Conservation (phyloP, 352 stramenopile species). For the Phytophthora fragariaefolia region DNA sequence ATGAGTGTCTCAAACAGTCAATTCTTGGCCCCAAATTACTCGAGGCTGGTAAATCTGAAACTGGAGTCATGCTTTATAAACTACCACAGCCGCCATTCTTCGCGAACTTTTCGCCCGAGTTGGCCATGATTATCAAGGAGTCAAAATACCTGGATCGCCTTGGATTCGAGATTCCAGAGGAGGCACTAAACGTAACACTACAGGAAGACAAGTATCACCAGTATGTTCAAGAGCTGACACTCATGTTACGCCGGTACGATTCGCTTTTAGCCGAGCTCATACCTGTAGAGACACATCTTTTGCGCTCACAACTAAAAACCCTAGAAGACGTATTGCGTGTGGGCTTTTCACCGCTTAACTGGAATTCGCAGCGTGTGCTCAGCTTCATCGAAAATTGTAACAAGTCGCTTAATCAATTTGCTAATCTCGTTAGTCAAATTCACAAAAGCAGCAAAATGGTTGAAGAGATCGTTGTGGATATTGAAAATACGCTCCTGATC, state of each 20-base stretch:
- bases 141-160: slow-evolving; percentile 96
- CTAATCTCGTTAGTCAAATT: slow-evolving; percentile 93
- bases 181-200: slow-evolving; percentile 95
- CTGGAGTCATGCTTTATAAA: slow-evolving; percentile 78
- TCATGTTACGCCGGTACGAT: slow-evolving; percentile 94
- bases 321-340: slow-evolving; percentile 87
- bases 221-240: slow-evolving; percentile 91
- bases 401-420: slow-evolving; percentile 94
- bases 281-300: slow-evolving; percentile 90
- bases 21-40: slow-evolving; percentile 90
- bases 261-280: slow-evolving; percentile 81
- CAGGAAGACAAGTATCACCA: slow-evolving; percentile 97
- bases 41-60: slow-evolving; percentile 78
- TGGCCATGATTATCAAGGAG: slow-evolving; percentile 96
- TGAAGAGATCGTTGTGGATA: slow-evolving; percentile 92
- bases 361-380: slow-evolving; percentile 96
- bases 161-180: slow-evolving; percentile 95
- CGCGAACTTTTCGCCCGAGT: slow-evolving; percentile 93
- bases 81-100: slow-evolving; percentile 92
- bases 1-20: slow-evolving; percentile 94
- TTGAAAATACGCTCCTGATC: slow-evolving; percentile 93
- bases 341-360: slow-evolving; percentile 96
- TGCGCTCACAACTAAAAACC: slow-evolving; percentile 90
- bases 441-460: slow-evolving; percentile 97
- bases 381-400: slow-evolving; percentile 95